Evolutionary conservation across 768 basidiomycete genomes (phyloP).

Genomic region (Lentinula aciculospora): DNA sequence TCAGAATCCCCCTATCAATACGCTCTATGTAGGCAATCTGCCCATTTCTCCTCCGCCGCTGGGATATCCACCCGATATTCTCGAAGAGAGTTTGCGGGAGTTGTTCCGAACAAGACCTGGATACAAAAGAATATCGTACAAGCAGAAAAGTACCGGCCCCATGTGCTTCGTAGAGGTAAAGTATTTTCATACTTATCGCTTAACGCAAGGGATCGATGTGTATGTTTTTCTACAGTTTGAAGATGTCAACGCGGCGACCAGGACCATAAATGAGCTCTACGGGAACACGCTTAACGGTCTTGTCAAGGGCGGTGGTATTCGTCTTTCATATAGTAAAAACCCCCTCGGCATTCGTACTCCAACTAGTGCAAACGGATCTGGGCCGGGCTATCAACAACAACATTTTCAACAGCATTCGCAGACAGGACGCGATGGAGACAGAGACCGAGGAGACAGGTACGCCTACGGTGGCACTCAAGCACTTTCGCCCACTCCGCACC

Average conservation of each 20-base stretch:
- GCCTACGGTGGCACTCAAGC: not conserved
- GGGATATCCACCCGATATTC: conserved; percentile 69
- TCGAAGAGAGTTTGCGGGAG: conserved; percentile 83
- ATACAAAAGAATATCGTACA: conserved; percentile 88
- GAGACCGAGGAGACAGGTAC: not conserved
- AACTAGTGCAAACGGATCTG: conserved; percentile 45
- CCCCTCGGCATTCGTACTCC: conserved; percentile 90
- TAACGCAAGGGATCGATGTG: not conserved
- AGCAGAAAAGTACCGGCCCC: conserved; percentile 95
- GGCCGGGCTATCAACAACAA: conserved; percentile 37
- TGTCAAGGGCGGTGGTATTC: conserved; percentile 93
- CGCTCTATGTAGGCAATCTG: conserved; percentile 97
- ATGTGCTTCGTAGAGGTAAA: conserved; percentile 98
- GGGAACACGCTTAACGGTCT: conserved; percentile 88
- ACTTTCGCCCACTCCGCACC: conserved; percentile 1
- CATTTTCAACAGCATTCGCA: conserved; percentile 21
- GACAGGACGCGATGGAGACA: not conserved
- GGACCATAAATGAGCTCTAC: conserved; percentile 85
- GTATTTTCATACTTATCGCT: not conserved
- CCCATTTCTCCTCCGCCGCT: conserved; percentile 72
- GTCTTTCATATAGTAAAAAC: conserved; percentile 97
- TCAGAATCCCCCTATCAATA: conserved; percentile 98
- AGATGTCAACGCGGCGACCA: conserved; percentile 78
- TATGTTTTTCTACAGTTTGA: conserved; percentile 59
- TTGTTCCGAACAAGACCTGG: conserved; percentile 78